These are phyloP conservation scores for Coemansia sp. DNA, from an alignment of 192 early-diverging fungal species.

Conservation along the genomic window DNA sequence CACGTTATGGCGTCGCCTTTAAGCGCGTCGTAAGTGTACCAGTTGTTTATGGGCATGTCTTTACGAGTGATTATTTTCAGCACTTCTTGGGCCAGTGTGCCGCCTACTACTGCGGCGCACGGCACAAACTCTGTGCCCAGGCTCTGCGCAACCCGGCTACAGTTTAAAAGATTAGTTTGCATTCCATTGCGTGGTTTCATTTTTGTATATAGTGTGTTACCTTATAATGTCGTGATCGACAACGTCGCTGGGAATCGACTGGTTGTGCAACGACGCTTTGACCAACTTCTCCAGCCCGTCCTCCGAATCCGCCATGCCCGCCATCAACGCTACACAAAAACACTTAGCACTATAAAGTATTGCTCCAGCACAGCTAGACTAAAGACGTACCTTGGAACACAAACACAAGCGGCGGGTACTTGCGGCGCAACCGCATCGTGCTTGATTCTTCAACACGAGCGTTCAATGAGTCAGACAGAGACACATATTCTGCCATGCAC, in stretches of 20 bases:
- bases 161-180: background rate
- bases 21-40: conserved; percentile 69
- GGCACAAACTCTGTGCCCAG: conserved; percentile 69
- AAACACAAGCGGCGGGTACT: conserved; percentile 38
- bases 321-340: conserved; percentile 13
- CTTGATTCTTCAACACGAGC: conserved; percentile 4
- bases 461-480: conserved; percentile 15
- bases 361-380: background rate
- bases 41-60: conserved; percentile 82
- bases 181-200: background rate
- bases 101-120: conserved; percentile 84
- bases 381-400: conserved; percentile 26
- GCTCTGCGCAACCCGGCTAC: conserved; percentile 56
- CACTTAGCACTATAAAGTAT: background rate
- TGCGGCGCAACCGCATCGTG: conserved; percentile 19
- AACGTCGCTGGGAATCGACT: conserved; percentile 21
- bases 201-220: background rate
- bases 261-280: conserved; percentile 4
- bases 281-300: conserved; percentile 6
- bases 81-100: conserved; percentile 85
- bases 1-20: conserved; percentile 52
- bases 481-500: conserved; percentile 12
- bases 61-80: conserved; percentile 81
- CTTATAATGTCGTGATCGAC: conserved; percentile 19
- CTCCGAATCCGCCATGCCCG: background rate